Base-by-base conservation (phyloP, 2,329 filamentous ascomycete genomes). In the Ilyonectria destructans region DNA sequence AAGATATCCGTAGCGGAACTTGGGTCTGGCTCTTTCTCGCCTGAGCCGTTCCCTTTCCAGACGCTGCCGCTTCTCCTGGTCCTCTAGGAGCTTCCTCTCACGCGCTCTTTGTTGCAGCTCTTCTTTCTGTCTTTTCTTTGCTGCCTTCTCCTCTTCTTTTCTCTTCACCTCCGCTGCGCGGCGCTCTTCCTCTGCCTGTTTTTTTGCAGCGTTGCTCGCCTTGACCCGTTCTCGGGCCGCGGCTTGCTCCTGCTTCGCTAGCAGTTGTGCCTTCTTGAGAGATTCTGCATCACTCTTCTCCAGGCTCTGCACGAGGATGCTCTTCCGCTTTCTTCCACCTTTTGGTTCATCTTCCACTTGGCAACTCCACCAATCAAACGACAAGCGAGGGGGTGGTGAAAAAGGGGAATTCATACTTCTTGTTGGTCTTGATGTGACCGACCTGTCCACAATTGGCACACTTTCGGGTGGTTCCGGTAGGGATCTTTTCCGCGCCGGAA, bases 351-450 rank as follows among this genome's bases (percentile, higher is more conserved):
- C 63, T 60, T 57, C 65, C 45, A 66, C 59, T 59, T 35, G 69
- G 73, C 68, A 70, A 66, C 62, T 56, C 74, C 72, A 81, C 80
- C 80, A 81, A 77, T 81, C 78, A 77, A 80, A 82, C 29, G 73
- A 60, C 48, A 67, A 62, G 52, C 66, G 71, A 45, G 76, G 71
- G 71, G 77, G 72, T 67, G 77, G 79, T 69, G 76, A 77, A 65
- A 65, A 62, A 48, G 69, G 72, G 68, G 68, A 65, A 58, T 63
- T 82, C 87, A 83, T 89, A 96, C 94, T 98, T 98, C 85, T 98
- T 97, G 86, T 98, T 98, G 55, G 96, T 98, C 83, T 98, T 98
- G 86, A 99, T 99, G 79, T 99, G 96, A 35, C 96, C 96, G 62
- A 97, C 93, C 81, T 96, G 93, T 58, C 96, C 96, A 83, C 96